These are phyloP conservation scores for Porogramme epimiltina DNA, from an alignment of 1,284 basidiomycete genomes.

Conservation along the genomic window DNA sequence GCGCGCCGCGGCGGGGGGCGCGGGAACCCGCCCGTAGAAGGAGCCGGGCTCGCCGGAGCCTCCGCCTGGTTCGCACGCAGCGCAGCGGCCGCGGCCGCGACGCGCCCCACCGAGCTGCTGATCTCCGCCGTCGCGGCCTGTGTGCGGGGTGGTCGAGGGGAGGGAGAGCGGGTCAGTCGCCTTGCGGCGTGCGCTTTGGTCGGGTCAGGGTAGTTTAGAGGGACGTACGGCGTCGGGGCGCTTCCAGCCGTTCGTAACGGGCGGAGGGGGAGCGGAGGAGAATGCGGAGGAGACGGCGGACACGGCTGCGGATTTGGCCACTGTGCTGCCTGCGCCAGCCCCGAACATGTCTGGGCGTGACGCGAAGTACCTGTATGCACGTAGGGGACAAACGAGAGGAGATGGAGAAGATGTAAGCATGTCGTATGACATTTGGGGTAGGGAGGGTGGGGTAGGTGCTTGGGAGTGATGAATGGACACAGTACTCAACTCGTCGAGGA, in stretches of 20 bases:
- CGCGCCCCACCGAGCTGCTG: constrained; percentile 27
- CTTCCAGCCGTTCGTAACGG: constrained; percentile 24
- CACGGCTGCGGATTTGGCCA: constrained; percentile 33
- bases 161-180: too few relatives aligned
- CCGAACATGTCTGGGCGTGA: constrained; percentile 68
- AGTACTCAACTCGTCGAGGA: constrained; percentile 69
- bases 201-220: too few relatives aligned
- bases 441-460: neutral
- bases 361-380: constrained; percentile 63
- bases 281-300: constrained; percentile 52
- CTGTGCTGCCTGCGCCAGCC: constrained; percentile 5
- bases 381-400: neutral
- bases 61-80: constrained; percentile 18
- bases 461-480: too few relatives aligned
- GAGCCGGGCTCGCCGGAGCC: constrained; percentile 2
- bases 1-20: constrained; percentile 27
- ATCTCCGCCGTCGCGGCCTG: constrained; percentile 17
- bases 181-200: neutral
- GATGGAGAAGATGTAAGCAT: neutral
- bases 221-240: constrained; percentile 20
- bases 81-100: constrained; percentile 32
- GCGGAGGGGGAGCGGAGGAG: constrained; percentile 43
- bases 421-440: too few relatives aligned
- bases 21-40: constrained; percentile 17
- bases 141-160: too few relatives aligned